Base-by-base conservation (phyloP, 345 rosid species). In the Erodium maritimum region DNA sequence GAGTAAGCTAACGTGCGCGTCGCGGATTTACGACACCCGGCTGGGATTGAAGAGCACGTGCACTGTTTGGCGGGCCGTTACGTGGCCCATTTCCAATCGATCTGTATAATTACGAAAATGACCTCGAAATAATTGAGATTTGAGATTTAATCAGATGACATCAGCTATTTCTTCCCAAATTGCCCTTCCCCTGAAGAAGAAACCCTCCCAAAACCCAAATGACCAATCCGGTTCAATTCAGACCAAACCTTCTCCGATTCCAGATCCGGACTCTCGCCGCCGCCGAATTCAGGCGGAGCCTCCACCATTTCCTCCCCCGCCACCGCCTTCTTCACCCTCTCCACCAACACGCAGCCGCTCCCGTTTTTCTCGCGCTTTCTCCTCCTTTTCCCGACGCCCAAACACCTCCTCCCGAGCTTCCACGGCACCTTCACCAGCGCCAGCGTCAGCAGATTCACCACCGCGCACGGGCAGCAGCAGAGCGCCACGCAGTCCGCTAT, bases 401-500 rank as follows among this genome's bases (percentile, higher is more conserved):
- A 64, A 69, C 87, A 86, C 73, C 71, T 69, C 71, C 79, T 69
- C 23, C 86, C 88, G 37, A 87, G 68, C 76, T 67, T 78, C 79
- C 81, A 84, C 1, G 97, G 95, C 8, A 82, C 77, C 69, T 78
- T 84, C 17, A 89, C 75, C 60, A 89, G 75, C 52, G 87, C 86
- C 5, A 89, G 73, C 17, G 86, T 66, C 17, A 89, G 65, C 19
- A 86, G 68, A 64, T 81, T 86, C 17, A 90, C 51, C 69, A 90
- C 66, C 20, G 83, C 91, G 68, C 90, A 86, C 5, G 97, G 95
- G 66, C 97, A 90, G 68, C 97, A 90, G 65, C 91, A 86, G 21
- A 90, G 73, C 20, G 95, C 97, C 53, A 84, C 88, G 55, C 97
- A 86, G 63, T 90, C 97, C 19, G 90, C 97, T 33, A 90, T 64